A percentile compares a stretch with the other conserved stretches of the same genome.
Conservation (phyloP, 2,329 filamentous ascomycete genomes). For the Fusarium piperis region DNA sequence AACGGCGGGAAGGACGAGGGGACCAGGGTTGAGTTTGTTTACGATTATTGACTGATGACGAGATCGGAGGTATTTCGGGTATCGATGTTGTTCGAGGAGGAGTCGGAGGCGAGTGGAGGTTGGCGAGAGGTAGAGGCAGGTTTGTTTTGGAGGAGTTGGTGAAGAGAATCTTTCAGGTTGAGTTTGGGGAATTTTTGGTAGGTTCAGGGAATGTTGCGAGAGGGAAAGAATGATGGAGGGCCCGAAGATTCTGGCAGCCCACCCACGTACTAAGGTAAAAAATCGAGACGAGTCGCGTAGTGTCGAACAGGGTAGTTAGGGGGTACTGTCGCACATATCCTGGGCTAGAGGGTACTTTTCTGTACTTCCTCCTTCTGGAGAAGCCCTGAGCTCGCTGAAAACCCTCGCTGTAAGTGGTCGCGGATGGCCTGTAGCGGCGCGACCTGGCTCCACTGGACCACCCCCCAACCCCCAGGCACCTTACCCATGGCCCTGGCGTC, state of each 20-base stretch:
- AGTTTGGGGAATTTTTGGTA: conserved; percentile 30
- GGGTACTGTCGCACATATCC: neutral
- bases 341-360: neutral
- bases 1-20: conserved; percentile 19
- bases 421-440: conserved; percentile 1
- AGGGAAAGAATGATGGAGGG: conserved; percentile 23
- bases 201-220: conserved; percentile 22
- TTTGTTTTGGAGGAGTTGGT: conserved; percentile 7
- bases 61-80: conserved; percentile 2
- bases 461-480: conserved; percentile 12
- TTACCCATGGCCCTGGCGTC: conserved; percentile 29
- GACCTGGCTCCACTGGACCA: conserved; percentile 3
- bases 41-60: conserved; percentile 7
- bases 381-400: conserved; percentile 32
- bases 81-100: conserved; percentile 8
- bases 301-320: neutral
- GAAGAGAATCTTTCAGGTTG: conserved; percentile 13
- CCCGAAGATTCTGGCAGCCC: conserved; percentile 32
- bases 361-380: neutral
- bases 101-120: neutral
- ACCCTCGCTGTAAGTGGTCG: conserved; percentile 14
- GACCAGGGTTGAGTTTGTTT: neutral
- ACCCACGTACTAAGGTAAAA: conserved; percentile 19
- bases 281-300: conserved; percentile 10
- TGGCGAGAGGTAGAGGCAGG: neutral